Evolutionary conservation across 106 monocot species (phyloP).

Genomic region (Vanilla planifolia): DNA sequence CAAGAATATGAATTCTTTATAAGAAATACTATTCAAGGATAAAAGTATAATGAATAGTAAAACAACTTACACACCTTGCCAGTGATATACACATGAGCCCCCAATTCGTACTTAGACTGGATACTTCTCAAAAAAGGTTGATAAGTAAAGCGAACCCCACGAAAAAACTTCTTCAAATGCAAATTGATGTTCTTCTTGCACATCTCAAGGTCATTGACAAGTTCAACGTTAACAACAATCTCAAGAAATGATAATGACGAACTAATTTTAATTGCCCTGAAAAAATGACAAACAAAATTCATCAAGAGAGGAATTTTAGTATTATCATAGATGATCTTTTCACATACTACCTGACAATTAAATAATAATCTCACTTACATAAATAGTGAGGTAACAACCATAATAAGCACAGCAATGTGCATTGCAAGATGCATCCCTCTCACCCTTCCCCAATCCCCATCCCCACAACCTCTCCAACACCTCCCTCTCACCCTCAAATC

Average conservation of each 20-base stretch:
- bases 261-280: slow-evolving; percentile 67
- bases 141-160: slow-evolving; percentile 73
- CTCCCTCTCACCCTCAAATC: too few species aligned
- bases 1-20: neutral
- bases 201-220: slow-evolving; percentile 12
- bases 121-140: slow-evolving; percentile 60
- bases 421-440: too few species aligned
- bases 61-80: slow-evolving; percentile 62
- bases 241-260: slow-evolving; percentile 64
- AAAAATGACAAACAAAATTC: neutral
- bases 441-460: too few species aligned
- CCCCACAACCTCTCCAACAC: too few species aligned
- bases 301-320: neutral
- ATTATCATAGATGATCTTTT: neutral
- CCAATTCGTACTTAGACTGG: slow-evolving; percentile 71
- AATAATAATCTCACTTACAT: too few species aligned
- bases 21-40: neutral
- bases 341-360: too few species aligned
- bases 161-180: slow-evolving; percentile 83
- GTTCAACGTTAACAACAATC: slow-evolving; percentile 59
- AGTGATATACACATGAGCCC: slow-evolving; percentile 69
- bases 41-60: neutral
- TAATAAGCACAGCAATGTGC: too few species aligned
- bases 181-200: slow-evolving; percentile 50
- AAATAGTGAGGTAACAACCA: too few species aligned